Evolutionary conservation across 495 filamentous ascomycete species (phyloP).

Genomic region (Neurospora tetraspora): DNA sequence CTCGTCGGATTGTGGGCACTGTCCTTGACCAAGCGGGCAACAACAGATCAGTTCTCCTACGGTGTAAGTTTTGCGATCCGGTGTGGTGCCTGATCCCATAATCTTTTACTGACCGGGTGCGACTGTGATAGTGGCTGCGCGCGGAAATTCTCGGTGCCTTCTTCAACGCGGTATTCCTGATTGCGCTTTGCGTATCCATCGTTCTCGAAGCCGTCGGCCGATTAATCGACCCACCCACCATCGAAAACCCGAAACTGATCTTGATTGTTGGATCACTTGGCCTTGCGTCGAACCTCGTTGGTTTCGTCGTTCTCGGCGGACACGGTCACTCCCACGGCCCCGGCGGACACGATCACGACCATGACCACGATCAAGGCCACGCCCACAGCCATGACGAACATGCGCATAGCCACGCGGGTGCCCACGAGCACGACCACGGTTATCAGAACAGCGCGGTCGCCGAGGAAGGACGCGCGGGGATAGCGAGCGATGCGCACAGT

Average conservation of each 20-base stretch:
- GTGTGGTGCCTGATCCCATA: neutral
- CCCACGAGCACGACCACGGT: constrained; percentile 28
- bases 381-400: constrained; percentile 48
- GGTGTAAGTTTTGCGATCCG: constrained; percentile 49
- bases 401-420: constrained; percentile 56
- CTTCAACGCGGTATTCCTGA: constrained; percentile 93
- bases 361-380: constrained; percentile 55
- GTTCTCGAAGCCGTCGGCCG: constrained; percentile 88
- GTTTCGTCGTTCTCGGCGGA: constrained; percentile 82
- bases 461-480: constrained; percentile 18
- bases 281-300: constrained; percentile 81
- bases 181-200: constrained; percentile 90
- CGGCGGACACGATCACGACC: constrained; percentile 37
- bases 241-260: constrained; percentile 73
- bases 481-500: constrained; percentile 4
- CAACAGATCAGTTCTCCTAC: constrained; percentile 84
- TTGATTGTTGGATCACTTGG: constrained; percentile 80
- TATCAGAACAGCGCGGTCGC: constrained; percentile 18
- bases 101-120: neutral
- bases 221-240: constrained; percentile 78
- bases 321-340: constrained; percentile 79
- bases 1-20: constrained; percentile 93
- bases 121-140: constrained; percentile 58
- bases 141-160: constrained; percentile 96
- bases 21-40: constrained; percentile 68